A percentile compares a stretch with the other conserved stretches of the same genome.
Evolutionary conservation across 495 filamentous ascomycete genomes (phyloP).

Genomic region (Tuber melanosporum): DNA sequence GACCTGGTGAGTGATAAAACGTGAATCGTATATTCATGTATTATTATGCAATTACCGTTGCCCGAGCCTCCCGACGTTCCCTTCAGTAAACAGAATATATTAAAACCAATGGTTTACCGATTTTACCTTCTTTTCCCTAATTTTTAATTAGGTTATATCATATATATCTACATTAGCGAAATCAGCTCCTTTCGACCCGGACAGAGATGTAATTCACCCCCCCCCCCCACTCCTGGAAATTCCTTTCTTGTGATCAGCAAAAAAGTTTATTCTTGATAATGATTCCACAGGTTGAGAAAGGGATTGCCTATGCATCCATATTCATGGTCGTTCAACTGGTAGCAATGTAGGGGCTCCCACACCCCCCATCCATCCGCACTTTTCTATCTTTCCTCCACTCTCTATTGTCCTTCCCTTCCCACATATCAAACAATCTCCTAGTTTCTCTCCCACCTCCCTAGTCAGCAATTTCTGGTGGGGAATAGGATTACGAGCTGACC

Average conservation of each 20-base stretch:
- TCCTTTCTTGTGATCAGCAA: not conserved
- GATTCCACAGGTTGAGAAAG: slow-evolving; percentile 19
- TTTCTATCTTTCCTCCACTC: not conserved
- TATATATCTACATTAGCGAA: slow-evolving; percentile 38
- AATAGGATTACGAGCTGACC: not conserved
- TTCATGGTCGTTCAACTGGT: slow-evolving; percentile 38
- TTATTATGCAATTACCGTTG: slow-evolving; percentile 2
- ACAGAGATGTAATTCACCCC: slow-evolving; percentile 30
- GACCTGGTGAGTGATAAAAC: slow-evolving; percentile 34
- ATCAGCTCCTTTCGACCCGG: slow-evolving; percentile 32
- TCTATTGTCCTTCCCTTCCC: not conserved
- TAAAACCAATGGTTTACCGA: not conserved
- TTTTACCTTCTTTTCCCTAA: slow-evolving; percentile 10
- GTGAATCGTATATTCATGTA: slow-evolving; percentile 5
- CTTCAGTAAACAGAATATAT: slow-evolving; percentile 5
- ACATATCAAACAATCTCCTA: slow-evolving; percentile 3
- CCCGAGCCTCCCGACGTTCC: not conserved
- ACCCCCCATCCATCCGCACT: slow-evolving; percentile 7
- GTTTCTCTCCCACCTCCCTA: not conserved
- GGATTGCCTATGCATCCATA: slow-evolving; percentile 39
- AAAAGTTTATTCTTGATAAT: slow-evolving; percentile 1
- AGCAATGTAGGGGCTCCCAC: slow-evolving; percentile 25
- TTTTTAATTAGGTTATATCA: slow-evolving; percentile 31
- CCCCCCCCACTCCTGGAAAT: not conserved
- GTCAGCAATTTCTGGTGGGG: not conserved